A percentile compares a stretch with the other conserved stretches of the same genome.
Conservation (phyloP, 2,329 filamentous ascomycete genomes). For the Chrysosporium queenslandicum region DNA sequence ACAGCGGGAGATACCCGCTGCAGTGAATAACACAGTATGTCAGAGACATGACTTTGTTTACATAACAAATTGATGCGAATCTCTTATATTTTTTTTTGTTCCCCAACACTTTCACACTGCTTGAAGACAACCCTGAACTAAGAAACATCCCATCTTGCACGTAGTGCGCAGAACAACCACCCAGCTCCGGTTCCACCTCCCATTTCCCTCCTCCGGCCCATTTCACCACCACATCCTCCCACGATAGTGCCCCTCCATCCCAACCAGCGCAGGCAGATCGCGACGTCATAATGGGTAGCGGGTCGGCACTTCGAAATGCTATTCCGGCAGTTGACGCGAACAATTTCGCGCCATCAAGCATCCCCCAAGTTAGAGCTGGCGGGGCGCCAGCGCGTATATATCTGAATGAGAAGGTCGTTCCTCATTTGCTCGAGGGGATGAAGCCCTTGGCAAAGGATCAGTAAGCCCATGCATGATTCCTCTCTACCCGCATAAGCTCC, state of each 20-base stretch:
- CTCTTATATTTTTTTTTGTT: neutral
- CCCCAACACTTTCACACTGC: neutral
- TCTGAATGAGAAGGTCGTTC: conserved; percentile 60
- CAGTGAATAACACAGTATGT: conserved; percentile 14
- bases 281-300: conserved; percentile 15
- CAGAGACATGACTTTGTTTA: neutral
- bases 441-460: conserved; percentile 60
- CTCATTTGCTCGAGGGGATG: conserved; percentile 61
- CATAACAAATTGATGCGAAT: neutral
- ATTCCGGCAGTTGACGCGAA: neutral
- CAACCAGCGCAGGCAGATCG: conserved; percentile 12
- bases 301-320: conserved; percentile 1
- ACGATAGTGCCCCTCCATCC: neutral
- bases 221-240: neutral
- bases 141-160: neutral
- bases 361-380: conserved; percentile 44
- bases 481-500: neutral
- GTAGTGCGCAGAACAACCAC: conserved; percentile 6
- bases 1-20: conserved; percentile 2
- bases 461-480: conserved; percentile 42
- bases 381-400: conserved; percentile 62
- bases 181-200: conserved; percentile 1
- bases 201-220: conserved; percentile 1
- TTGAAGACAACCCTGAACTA: no score
- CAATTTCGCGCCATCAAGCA: conserved; percentile 1